Evolutionary conservation across 345 rosid species (phyloP).

Genomic region (Microthlaspi erraticum): DNA sequence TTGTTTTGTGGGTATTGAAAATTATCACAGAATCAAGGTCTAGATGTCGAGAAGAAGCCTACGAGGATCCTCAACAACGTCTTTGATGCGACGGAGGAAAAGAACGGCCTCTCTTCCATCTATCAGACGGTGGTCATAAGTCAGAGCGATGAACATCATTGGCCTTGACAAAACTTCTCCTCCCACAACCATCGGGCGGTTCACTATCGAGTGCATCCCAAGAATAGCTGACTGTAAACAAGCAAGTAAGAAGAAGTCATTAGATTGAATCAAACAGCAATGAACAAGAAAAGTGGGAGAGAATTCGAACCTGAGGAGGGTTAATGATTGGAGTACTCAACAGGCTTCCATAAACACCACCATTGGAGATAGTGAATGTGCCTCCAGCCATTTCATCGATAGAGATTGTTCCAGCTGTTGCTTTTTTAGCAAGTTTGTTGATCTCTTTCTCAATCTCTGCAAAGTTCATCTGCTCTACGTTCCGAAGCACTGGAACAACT

Average conservation of each 20-base stretch:
- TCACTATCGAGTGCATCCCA: slow-evolving; percentile 86
- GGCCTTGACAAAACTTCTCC: slow-evolving; percentile 67
- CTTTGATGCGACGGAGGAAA: slow-evolving; percentile 82
- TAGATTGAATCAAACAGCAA: not conserved
- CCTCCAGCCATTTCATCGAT: slow-evolving; percentile 99
- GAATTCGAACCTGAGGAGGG: slow-evolving; percentile 79
- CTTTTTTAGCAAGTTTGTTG: slow-evolving; percentile 84
- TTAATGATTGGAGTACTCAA: slow-evolving; percentile 94
- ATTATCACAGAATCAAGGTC: not conserved
- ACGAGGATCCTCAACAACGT: slow-evolving; percentile 85
- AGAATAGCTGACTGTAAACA: slow-evolving; percentile 72
- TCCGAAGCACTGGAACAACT: slow-evolving; percentile 83
- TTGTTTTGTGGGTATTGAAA: too few species aligned
- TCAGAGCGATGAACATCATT: slow-evolving; percentile 85
- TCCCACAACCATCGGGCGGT: slow-evolving; percentile 84
- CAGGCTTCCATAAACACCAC: slow-evolving; percentile 84
- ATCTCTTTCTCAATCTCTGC: slow-evolving; percentile 90
- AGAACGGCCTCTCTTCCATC: slow-evolving; percentile 93
- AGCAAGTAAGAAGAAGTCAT: not conserved
- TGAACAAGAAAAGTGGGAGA: not conserved
- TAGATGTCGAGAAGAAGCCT: slow-evolving; percentile 70
- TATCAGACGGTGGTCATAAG: slow-evolving; percentile 82
- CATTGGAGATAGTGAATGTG: slow-evolving; percentile 61
- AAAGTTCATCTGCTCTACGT: slow-evolving; percentile 73
- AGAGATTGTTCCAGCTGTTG: slow-evolving; percentile 81